Evolutionary conservation across 2,329 filamentous ascomycete species (phyloP), one percentile per base, ranked within the genome.

Genomic region (Microcyclospora tardicrescens): DNA sequence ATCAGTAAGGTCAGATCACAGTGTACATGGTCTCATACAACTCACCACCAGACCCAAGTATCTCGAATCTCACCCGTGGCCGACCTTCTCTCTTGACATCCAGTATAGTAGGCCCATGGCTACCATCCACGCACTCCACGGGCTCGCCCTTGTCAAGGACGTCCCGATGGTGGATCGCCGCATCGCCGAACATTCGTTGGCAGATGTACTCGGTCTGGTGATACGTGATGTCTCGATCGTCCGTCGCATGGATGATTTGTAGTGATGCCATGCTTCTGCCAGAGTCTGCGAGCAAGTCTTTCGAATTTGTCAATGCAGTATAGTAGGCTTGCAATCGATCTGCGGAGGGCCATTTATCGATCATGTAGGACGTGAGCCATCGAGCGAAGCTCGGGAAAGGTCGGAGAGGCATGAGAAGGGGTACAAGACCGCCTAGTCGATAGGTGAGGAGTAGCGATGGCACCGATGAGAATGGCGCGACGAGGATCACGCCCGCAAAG

Each of bases 151-250:
- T 58, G 49, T 24, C 46, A 19, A 39, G 28, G 8, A 38, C 41
- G 8, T 24, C 19, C 19, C 8, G 19, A 41, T 16, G 41, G 29
- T 35, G 55, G 48, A 2, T 41, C 37, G 64, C 55, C 2, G 67
- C 66, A 33, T 73, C 72, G 38, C 68, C 69, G 2, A 72, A 72
- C 0, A 77, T 73, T 1, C 71, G 68, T 24, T 63, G 63, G 54
- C 83, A 84, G 1, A 84, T 61, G 47, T 66, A 68, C 49, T 79
- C 72, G 33, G 77, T 76, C 53, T 86, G 78, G 1, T 65, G 70
- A 63, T 76, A 89, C 0, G 83, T 78, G 43, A 96, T 94, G 50
- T 94, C 84, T 42, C 66, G 65, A 56, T 96, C 89, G 53, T 94
- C 75, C 38, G 72, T 71, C 12, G 86, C 83, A 52, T 95, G 89